Percentiles rank a stretch among this genome's conserved stretches.
These are phyloP conservation scores for Citrus inodora DNA, from an alignment of 345 rosid genomes.

Conservation along the genomic window DNA sequence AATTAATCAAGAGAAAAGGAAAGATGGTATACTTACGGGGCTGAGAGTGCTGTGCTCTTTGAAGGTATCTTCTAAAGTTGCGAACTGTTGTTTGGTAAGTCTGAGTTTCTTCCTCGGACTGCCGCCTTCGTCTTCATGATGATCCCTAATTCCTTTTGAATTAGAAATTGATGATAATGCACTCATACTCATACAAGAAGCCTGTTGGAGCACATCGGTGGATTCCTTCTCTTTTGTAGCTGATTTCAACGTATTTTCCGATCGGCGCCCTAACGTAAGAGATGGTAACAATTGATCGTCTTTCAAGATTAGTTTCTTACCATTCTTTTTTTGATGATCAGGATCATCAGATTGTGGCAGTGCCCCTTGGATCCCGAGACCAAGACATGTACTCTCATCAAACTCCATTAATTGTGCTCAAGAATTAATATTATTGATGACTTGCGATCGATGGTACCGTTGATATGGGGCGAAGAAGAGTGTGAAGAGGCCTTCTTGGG, in stretches of 20 bases:
- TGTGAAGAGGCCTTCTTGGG: background rate
- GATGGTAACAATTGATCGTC: conserved; percentile 33
- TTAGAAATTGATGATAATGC: conserved; percentile 28
- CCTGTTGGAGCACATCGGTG: conserved; percentile 24
- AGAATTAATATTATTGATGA: background rate
- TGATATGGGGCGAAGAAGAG: background rate
- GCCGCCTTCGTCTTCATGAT: conserved; percentile 43
- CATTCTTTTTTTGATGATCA: conserved; percentile 13
- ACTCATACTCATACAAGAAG: conserved; percentile 22
- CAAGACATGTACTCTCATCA: conserved; percentile 30
- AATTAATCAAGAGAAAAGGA: background rate
- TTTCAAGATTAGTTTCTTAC: conserved; percentile 23
- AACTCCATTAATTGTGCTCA: conserved; percentile 17
- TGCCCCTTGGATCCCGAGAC: conserved; percentile 22
- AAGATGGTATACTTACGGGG: conserved; percentile 50
- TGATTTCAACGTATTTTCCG: conserved; percentile 13
- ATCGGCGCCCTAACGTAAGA: conserved; percentile 36
- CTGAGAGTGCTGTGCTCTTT: conserved; percentile 50
- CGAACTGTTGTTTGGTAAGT: conserved; percentile 44
- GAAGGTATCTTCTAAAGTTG: conserved; percentile 46
- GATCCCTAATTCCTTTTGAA: conserved; percentile 24
- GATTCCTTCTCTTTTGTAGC: background rate
- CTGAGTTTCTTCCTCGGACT: conserved; percentile 52
- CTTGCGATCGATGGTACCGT: background rate
- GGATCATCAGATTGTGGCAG: conserved; percentile 19